Conservation (phyloP, 441 rosid genomes). For the Erodium texanum region DNA sequence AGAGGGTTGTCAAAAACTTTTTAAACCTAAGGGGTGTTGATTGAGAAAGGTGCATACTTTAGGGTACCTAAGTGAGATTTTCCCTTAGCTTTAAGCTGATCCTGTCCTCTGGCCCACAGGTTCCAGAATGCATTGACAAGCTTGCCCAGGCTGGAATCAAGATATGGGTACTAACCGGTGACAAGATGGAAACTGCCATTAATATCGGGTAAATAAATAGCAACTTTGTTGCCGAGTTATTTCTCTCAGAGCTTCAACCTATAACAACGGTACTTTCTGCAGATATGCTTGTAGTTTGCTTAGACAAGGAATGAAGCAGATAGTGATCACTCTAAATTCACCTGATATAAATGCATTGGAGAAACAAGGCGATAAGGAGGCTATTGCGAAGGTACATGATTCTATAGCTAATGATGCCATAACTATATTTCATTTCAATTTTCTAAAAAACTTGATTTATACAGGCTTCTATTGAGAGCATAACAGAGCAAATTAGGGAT, state of each 20-base stretch:
- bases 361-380: slow-evolving; percentile 60
- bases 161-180: slow-evolving; percentile 95
- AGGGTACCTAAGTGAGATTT: too few relatives aligned
- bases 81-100: neutral
- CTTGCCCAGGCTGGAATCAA: slow-evolving; percentile 98
- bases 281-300: slow-evolving; percentile 94
- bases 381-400: slow-evolving; percentile 29
- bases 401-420: neutral
- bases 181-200: slow-evolving; percentile 98
- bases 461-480: slow-evolving; percentile 59
- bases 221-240: neutral
- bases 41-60: too few relatives aligned
- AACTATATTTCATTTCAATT: neutral
- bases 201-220: slow-evolving; percentile 71
- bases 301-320: slow-evolving; percentile 86
- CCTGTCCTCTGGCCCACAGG: slow-evolving; percentile 32
- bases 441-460: slow-evolving; percentile 19
- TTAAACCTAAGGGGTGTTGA: too few relatives aligned
- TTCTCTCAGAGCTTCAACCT: neutral
- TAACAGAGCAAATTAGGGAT: slow-evolving; percentile 44
- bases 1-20: too few relatives aligned
- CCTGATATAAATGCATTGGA: slow-evolving; percentile 49
- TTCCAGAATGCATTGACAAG: slow-evolving; percentile 93
- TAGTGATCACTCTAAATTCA: slow-evolving; percentile 69
- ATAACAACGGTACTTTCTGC: slow-evolving; percentile 17